Percentiles rank a stretch among this genome's conserved stretches.
These are phyloP conservation scores for Paralagenidium karlingii DNA, from an alignment of 352 stramenopile genomes.

Conservation along the genomic window DNA sequence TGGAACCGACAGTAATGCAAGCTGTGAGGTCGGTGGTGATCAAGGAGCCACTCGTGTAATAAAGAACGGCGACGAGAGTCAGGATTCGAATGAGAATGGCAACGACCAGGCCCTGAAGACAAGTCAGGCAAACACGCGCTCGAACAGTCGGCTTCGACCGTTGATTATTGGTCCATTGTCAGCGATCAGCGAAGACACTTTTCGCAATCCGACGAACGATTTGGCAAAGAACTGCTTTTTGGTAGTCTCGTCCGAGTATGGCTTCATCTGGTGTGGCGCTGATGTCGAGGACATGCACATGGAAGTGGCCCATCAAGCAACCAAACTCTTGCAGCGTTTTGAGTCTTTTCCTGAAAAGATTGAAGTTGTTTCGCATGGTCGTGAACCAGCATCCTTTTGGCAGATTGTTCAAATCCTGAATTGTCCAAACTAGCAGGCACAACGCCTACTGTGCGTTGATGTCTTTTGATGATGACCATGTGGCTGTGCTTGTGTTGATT, in stretches of 20 bases:
- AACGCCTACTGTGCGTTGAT: too few relatives aligned
- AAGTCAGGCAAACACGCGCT: not conserved
- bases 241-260: conserved; percentile 53
- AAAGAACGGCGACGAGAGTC: too few relatives aligned
- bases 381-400: conserved; percentile 65
- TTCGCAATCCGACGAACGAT: conserved; percentile 42
- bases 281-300: conserved; percentile 32
- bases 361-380: conserved; percentile 52
- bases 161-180: conserved; percentile 44
- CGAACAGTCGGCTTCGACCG: conserved; percentile 16
- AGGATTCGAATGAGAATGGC: not conserved
- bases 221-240: conserved; percentile 50
- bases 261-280: conserved; percentile 72
- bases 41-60: too few relatives aligned
- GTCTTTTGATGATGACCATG: too few relatives aligned
- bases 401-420: conserved; percentile 29
- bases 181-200: conserved; percentile 29
- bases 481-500: too few relatives aligned
- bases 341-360: conserved; percentile 63
- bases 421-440: too few relatives aligned
- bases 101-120: not conserved
- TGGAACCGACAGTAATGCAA: conserved; percentile 3
- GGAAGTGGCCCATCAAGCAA: conserved; percentile 43
- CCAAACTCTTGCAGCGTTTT: conserved; percentile 53
- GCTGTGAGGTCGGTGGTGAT: too few relatives aligned